A percentile compares a stretch with the other conserved stretches of the same genome.
phyloP scores from a whole-genome alignment of 345 rosid genomes.

The Turritis glabra region DNA sequence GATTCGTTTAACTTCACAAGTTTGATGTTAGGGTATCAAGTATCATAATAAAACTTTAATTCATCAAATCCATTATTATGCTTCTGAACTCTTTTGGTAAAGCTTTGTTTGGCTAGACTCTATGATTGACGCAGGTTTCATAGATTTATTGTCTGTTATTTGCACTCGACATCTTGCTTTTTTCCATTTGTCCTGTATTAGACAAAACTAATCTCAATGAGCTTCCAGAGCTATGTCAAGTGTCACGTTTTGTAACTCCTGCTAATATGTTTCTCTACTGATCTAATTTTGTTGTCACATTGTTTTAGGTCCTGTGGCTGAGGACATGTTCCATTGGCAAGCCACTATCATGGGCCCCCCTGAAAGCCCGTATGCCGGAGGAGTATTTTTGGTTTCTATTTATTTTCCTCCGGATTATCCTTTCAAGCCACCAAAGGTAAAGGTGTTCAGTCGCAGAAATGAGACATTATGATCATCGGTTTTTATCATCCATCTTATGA shows the following conservation, averaged over 20 bases:
- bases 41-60: background rate
- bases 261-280: background rate
- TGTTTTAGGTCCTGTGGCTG: conserved; percentile 52
- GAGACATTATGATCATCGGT: background rate
- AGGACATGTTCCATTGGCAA: conserved; percentile 67
- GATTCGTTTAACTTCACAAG: background rate
- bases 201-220: background rate
- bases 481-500: background rate
- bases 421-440: conserved; percentile 68
- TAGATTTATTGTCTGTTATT: background rate
- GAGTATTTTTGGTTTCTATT: conserved; percentile 53
- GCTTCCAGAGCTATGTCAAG: background rate
- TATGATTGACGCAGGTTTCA: background rate
- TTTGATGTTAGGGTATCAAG: background rate
- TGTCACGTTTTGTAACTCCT: background rate
- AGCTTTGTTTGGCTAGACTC: background rate
- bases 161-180: background rate
- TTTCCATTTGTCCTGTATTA: background rate
- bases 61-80: background rate
- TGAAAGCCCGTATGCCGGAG: conserved; percentile 56
- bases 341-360: conserved; percentile 58
- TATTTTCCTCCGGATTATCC: conserved; percentile 63
- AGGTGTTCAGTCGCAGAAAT: conserved; percentile 2
- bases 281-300: background rate
- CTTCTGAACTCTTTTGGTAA: background rate